These are phyloP conservation scores for Teratosphaeriaceae sp. DNA, from an alignment of 2,329 filamentous ascomycete species.

Conservation along the genomic window DNA sequence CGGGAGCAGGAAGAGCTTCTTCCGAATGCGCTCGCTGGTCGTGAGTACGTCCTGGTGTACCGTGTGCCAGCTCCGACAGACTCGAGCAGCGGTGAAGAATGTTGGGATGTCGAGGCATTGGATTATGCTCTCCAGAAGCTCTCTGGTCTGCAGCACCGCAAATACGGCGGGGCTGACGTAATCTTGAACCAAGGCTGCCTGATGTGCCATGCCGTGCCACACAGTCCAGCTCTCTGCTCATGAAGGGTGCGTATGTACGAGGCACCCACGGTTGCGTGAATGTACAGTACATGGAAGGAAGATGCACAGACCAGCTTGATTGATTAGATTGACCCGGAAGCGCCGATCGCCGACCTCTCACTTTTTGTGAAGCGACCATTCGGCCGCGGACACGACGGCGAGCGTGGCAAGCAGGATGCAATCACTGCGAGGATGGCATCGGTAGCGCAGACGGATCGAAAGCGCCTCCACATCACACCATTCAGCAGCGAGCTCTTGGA, in stretches of 20 bases:
- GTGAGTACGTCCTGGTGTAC: not conserved
- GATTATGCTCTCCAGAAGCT: not conserved
- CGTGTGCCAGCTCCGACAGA: not conserved
- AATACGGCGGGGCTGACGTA: too few species aligned
- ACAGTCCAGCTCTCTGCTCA: too few species aligned
- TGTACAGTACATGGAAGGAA: too few species aligned
- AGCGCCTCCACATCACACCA: conserved; percentile 80
- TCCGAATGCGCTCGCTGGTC: not conserved
- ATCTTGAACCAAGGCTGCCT: not conserved
- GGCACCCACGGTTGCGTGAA: too few species aligned
- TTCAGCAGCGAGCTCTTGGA: conserved; percentile 68
- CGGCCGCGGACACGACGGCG: not conserved
- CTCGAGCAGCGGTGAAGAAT: not conserved
- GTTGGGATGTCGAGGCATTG: not conserved
- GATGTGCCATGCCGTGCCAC: too few species aligned
- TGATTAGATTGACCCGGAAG: too few species aligned
- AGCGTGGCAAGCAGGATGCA: not conserved
- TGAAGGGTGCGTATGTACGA: too few species aligned
- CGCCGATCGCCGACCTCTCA: too few species aligned
- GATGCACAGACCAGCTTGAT: too few species aligned
- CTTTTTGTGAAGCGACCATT: too few species aligned
- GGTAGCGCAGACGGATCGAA: conserved; percentile 12
- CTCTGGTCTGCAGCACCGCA: not conserved
- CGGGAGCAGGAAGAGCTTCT: conserved; percentile 3
- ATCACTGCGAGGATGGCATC: not conserved